Evolutionary conservation across 495 filamentous ascomycete genomes (phyloP), one percentile per base, ranked within the genome.

Genomic region (Durotheca rogersii): DNA sequence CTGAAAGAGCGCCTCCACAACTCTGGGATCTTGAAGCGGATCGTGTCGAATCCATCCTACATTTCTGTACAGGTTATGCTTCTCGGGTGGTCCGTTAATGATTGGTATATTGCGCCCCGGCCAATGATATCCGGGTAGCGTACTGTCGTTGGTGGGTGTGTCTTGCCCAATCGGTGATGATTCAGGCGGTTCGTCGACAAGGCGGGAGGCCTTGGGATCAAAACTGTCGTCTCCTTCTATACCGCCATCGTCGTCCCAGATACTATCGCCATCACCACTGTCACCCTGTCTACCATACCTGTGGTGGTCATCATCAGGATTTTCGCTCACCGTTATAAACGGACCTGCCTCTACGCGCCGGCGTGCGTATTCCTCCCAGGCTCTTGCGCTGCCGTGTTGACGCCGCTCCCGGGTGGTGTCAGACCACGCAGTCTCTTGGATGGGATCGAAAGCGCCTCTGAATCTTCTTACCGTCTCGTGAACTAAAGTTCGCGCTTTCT

Each of bases 261-360:
- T 41, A 17, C 23, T 27, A 12, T 49, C 6, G 7, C 12, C 25
- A 12, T 39, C 19, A 14, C 14, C 30, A 30, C 11, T 30, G 32
- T 29, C n/a, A 20, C 23, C 1, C 7, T 9, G 19, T 38, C 6
- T 9, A 16, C 23, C 1, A 3, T 9, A 18, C 30, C 6, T 9
- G n/a, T 17, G 6, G 18, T 35, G 25, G 29, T 7, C 19, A 20
- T 23, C 27, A 30, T 20, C 25, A 16, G 40, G 21, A 18, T 23
- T 41, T n/a, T 51, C 33, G 27, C 23, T 17, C 12, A 54, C 6
- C 7, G 46, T 48, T 18, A 60, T 53, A 14, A 53, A 51, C 16
- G 56, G 56, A 20, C 60, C 56, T 15, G 41, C 19, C 32, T 47
- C 16, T 5, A 29, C 47, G 9, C 50, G 50, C 35, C 34, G 45